Evolutionary conservation across 768 basidiomycete genomes (phyloP).

Genomic region (Lactifluus subvellereus): DNA sequence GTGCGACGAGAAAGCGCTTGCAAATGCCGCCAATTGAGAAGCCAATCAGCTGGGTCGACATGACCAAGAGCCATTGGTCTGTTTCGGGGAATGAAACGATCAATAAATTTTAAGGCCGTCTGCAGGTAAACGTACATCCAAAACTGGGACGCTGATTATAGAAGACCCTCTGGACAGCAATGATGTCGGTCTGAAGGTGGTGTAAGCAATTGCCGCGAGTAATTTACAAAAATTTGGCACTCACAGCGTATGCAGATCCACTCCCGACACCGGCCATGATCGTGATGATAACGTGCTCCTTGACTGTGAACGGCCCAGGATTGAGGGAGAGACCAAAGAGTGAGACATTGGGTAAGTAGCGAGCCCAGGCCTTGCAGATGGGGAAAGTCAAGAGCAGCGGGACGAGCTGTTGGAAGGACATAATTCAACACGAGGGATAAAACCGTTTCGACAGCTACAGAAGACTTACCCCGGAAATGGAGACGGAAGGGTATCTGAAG

Average conservation of each 20-base stretch:
- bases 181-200: conserved; percentile 35
- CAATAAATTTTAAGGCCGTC: not conserved
- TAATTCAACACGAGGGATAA: conserved; percentile 6
- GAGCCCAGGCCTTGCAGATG: conserved; percentile 53
- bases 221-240: not conserved
- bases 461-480: conserved; percentile 27
- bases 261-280: conserved; percentile 39
- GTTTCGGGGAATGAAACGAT: not conserved
- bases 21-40: conserved; percentile 41
- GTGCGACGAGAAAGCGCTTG: conserved; percentile 41
- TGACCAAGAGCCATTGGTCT: conserved; percentile 37
- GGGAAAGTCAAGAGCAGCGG: conserved; percentile 68
- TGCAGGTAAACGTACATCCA: conserved; percentile 25
- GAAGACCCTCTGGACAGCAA: conserved; percentile 42
- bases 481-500: conserved; percentile 54
- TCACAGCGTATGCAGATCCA: conserved; percentile 31
- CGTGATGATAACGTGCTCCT: conserved; percentile 57
- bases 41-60: conserved; percentile 40
- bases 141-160: conserved; percentile 38
- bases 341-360: conserved; percentile 45
- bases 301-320: conserved; percentile 68
- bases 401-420: conserved; percentile 37
- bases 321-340: conserved; percentile 51
- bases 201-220: not conserved
- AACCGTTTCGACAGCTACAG: not conserved